A percentile compares a stretch with the other conserved stretches of the same genome.
phyloP scores from a whole-genome alignment of 2,329 filamentous ascomycete genomes.

The Penicillium concentricum region DNA sequence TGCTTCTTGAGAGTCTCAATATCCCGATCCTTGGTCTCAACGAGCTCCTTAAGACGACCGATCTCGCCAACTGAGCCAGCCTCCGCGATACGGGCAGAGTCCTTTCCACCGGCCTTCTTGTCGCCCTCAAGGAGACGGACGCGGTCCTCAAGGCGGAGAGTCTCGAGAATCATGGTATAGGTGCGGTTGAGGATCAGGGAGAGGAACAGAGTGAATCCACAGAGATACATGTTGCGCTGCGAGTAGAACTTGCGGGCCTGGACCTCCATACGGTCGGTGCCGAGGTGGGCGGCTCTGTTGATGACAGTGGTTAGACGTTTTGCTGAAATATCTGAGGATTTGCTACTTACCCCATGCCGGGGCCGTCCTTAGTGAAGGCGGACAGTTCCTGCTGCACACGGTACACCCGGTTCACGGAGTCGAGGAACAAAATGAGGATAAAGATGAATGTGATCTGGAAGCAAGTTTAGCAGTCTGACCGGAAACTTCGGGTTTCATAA shows the following conservation, averaged over 20 bases:
- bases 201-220: constrained; percentile 97
- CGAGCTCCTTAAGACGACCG: constrained; percentile 71
- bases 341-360: constrained; percentile 50
- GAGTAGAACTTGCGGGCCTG: constrained; percentile 99
- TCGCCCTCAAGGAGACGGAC: constrained; percentile 77
- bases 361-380: constrained; percentile 64
- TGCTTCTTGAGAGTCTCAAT: constrained; percentile 91
- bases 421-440: constrained; percentile 95
- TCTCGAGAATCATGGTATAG: constrained; percentile 94
- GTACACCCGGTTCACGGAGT: constrained; percentile 95
- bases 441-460: constrained; percentile 94
- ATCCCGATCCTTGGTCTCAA: constrained; percentile 75
- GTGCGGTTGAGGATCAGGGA: constrained; percentile 97
- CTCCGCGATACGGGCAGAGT: constrained; percentile 68
- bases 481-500: not conserved
- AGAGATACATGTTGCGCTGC: constrained; percentile 99
- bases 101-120: constrained; percentile 60
- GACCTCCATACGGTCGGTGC: constrained; percentile 94
- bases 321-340: constrained; percentile 8
- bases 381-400: constrained; percentile 88
- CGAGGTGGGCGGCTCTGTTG: constrained; percentile 68
- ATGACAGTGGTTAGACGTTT: constrained; percentile 20
- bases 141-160: constrained; percentile 88
- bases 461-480: not conserved
- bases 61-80: constrained; percentile 72